A percentile compares a stretch with the other conserved stretches of the same genome.
These are phyloP conservation scores for Coleophoma cylindrospora DNA, from an alignment of 2,329 filamentous ascomycete genomes.

Conservation along the genomic window DNA sequence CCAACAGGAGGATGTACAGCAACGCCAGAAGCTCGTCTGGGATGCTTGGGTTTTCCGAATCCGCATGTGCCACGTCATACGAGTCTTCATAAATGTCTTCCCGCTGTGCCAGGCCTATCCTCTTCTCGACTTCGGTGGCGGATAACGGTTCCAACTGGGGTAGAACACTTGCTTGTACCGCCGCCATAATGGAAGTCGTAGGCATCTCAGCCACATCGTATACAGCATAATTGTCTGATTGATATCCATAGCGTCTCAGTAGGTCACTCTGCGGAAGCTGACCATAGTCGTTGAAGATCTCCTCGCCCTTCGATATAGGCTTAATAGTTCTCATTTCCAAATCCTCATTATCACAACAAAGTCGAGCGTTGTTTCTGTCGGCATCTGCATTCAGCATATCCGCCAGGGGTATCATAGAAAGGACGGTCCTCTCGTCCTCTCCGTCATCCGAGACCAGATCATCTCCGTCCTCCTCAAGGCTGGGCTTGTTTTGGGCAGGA, in stretches of 20 bases:
- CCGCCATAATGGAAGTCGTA: conserved; percentile 38
- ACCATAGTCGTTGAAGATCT: conserved; percentile 68
- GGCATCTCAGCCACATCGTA: conserved; percentile 64
- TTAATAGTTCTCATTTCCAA: conserved; percentile 61
- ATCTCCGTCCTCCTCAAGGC: conserved; percentile 41
- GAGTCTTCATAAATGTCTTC: conserved; percentile 56
- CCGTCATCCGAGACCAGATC: conserved; percentile 41
- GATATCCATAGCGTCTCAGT: conserved; percentile 62
- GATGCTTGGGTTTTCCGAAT: conserved; percentile 20
- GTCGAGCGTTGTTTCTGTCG: conserved; percentile 55
- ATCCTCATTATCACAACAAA: conserved; percentile 25
- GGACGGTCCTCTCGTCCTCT: conserved; percentile 37
- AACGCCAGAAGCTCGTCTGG: conserved; percentile 30
- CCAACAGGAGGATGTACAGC: conserved; percentile 36
- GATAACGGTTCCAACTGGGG: conserved; percentile 16
- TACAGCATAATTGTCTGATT: conserved; percentile 56
- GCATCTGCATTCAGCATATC: conserved; percentile 68
- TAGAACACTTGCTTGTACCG: conserved; percentile 7
- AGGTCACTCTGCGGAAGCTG: conserved; percentile 62
- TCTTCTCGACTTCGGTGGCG: conserved; percentile 18
- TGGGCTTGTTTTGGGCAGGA: conserved; percentile 20
- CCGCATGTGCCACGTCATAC: conserved; percentile 43
- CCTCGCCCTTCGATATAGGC: conserved; percentile 49
- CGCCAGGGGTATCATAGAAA: conserved; percentile 67
- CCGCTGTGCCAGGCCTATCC: conserved; percentile 41